These are phyloP conservation scores for Allium cepa DNA, from an alignment of 106 monocot genomes.

Conservation along the genomic window DNA sequence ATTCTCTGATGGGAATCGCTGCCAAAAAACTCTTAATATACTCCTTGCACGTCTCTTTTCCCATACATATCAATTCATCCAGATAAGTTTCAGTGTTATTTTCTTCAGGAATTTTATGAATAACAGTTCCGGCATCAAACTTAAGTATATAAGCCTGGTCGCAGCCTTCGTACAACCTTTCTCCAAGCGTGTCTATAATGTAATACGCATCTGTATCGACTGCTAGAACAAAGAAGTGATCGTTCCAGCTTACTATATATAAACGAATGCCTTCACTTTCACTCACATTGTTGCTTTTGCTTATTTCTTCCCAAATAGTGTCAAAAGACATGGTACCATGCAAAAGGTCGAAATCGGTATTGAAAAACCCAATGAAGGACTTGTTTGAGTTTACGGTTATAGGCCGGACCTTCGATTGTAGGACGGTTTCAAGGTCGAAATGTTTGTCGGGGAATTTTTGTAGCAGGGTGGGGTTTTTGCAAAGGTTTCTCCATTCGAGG, in stretches of 20 bases:
- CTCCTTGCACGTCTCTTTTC: slow-evolving; percentile 81
- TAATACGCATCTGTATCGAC: slow-evolving; percentile 68
- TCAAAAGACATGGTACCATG: slow-evolving; percentile 85
- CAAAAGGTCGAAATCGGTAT: slow-evolving; percentile 74
- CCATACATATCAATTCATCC: slow-evolving; percentile 34
- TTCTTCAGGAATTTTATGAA: slow-evolving; percentile 15
- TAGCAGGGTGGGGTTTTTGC: slow-evolving; percentile 32
- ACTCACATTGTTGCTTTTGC: slow-evolving; percentile 6
- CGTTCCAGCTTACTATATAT: slow-evolving; percentile 96
- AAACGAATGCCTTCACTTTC: slow-evolving; percentile 14
- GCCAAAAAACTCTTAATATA: slow-evolving; percentile 93
- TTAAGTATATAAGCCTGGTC: slow-evolving; percentile 79
- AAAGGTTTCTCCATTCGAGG: slow-evolving; percentile 73
- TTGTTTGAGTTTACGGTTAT: slow-evolving; percentile 42
- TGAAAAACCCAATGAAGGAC: slow-evolving; percentile 90
- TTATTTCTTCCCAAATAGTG: slow-evolving; percentile 79
- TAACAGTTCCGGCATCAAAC: slow-evolving; percentile 47
- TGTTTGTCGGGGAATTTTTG: slow-evolving; percentile 70
- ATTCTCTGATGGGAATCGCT: slow-evolving; percentile 78
- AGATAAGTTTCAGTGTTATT: slow-evolving; percentile 6
- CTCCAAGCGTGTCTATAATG: slow-evolving; percentile 87
- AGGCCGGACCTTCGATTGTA: slow-evolving; percentile 62
- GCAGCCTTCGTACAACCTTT: slow-evolving; percentile 87
- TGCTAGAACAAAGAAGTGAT: slow-evolving; percentile 89
- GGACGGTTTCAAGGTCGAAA: slow-evolving; percentile 88